Conservation (phyloP, 2,329 filamentous ascomycete species). For the Thielaviopsis ethacetica region DNA sequence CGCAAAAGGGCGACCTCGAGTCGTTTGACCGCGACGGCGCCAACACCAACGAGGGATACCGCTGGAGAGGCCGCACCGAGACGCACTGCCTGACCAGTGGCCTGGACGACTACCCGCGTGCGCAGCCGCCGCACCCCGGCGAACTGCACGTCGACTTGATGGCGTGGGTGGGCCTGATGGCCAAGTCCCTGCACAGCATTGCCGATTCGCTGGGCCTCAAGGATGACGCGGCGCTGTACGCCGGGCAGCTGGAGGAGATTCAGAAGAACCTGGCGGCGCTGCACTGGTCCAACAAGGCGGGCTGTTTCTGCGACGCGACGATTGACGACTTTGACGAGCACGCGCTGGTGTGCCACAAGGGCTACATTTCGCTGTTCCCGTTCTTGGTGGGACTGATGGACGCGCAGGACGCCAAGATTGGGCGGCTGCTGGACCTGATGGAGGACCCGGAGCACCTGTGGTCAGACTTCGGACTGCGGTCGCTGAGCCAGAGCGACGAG, state of each 20-base stretch:
- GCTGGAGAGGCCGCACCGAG: conserved; percentile 82
- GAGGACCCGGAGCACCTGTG: conserved; percentile 74
- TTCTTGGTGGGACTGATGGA: conserved; percentile 72
- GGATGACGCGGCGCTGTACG: conserved; percentile 62
- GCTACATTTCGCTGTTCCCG: conserved; percentile 85
- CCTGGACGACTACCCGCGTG: conserved; percentile 87
- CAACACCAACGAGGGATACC: conserved; percentile 80
- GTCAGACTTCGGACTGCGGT: conserved; percentile 75
- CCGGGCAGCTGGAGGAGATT: conserved; percentile 59
- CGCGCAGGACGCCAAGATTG: conserved; percentile 57
- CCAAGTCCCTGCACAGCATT: conserved; percentile 66
- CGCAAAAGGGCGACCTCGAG: conserved; percentile 78
- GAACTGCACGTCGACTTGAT: conserved; percentile 92
- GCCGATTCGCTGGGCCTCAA: conserved; percentile 55
- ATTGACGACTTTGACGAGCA: conserved; percentile 93
- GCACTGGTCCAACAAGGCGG: conserved; percentile 71
- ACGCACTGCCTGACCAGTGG: conserved; percentile 84
- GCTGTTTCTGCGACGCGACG: conserved; percentile 85
- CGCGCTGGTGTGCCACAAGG: conserved; percentile 81
- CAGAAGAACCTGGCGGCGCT: conserved; percentile 76
- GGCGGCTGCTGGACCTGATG: conserved; percentile 60
- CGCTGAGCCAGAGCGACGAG: conserved; percentile 66
- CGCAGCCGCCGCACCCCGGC: conserved; percentile 84
- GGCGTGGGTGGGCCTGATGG: conserved; percentile 96
- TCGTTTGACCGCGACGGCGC: conserved; percentile 80